A percentile compares a stretch with the other conserved stretches of the same genome.
Conservation (phyloP, 202 grass and related monocot species). For the Schoenoplectus tabernaemontani region DNA sequence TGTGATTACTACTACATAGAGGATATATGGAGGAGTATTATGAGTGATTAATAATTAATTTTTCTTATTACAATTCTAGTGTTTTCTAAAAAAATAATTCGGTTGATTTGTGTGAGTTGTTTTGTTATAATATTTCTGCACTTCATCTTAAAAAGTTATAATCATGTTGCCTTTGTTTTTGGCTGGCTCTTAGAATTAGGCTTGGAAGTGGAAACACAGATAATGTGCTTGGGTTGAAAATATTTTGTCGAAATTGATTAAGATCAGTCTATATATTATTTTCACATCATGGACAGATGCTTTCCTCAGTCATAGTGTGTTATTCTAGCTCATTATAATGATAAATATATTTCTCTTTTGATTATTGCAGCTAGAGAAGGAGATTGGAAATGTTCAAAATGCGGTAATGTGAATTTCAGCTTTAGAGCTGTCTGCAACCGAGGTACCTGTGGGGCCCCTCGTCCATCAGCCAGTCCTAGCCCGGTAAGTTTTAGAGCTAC, state of each 20-base stretch:
- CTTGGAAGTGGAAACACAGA: background rate
- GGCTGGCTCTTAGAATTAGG: background rate
- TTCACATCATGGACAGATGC: background rate
- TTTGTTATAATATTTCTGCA: background rate
- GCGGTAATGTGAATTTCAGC: slow-evolving; percentile 99
- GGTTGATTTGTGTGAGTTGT: background rate
- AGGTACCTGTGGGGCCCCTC: slow-evolving; percentile 64
- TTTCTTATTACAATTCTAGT: background rate
- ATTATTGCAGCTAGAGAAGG: slow-evolving; percentile 53
- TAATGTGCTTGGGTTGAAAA: background rate
- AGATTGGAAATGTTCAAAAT: slow-evolving; percentile 86
- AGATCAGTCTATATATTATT: background rate
- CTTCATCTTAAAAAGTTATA: background rate
- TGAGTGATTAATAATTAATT: background rate
- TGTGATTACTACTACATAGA: background rate
- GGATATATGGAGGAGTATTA: background rate
- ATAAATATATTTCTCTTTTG: background rate
- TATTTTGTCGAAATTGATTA: background rate
- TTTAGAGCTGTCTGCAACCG: slow-evolving; percentile 94
- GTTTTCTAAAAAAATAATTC: background rate
- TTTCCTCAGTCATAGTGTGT: background rate
- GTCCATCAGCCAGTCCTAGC: slow-evolving; percentile 79
- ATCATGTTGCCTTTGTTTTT: background rate
- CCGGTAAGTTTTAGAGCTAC: slow-evolving; percentile 48
- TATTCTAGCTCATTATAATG: background rate